Conservation (phyloP, 257 asterid genomes). For the Leonotis leonurus region DNA sequence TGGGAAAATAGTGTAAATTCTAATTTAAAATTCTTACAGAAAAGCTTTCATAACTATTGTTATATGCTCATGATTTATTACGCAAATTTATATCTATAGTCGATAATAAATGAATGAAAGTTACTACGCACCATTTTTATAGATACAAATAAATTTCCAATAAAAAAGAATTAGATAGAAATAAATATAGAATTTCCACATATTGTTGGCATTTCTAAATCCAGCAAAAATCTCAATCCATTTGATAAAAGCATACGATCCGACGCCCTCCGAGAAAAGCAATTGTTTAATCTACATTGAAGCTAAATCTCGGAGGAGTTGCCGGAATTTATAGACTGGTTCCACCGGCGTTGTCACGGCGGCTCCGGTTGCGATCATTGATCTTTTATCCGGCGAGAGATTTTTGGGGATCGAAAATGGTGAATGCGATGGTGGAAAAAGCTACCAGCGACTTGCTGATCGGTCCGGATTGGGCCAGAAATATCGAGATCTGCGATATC, state of each 20-base stretch:
- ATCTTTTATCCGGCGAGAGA: slow-evolving; percentile 7
- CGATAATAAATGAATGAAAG: too few relatives aligned
- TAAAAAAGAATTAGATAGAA: too few relatives aligned
- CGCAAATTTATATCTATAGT: too few relatives aligned
- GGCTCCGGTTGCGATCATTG: neutral
- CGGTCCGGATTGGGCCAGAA: slow-evolving; percentile 99
- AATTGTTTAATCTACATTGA: neutral
- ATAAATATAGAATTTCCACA: neutral
- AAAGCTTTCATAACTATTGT: too few relatives aligned
- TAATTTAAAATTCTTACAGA: too few relatives aligned
- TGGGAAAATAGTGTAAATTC: too few relatives aligned
- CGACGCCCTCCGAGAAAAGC: slow-evolving; percentile 22
- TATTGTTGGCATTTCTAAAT: neutral
- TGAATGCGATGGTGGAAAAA: slow-evolving; percentile 84
- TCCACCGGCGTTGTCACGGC: slow-evolving; percentile 11
- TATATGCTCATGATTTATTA: too few relatives aligned
- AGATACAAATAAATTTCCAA: too few relatives aligned
- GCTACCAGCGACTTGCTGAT: slow-evolving; percentile 94
- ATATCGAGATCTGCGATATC: slow-evolving; percentile 92
- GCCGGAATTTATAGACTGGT: neutral
- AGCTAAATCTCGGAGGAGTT: slow-evolving; percentile 7
- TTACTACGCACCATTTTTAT: too few relatives aligned
- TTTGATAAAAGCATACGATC: slow-evolving; percentile 28
- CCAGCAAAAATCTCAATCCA: neutral
- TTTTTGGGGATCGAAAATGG: slow-evolving; percentile 39